Percentiles rank a stretch among this genome's conserved stretches.
These are phyloP conservation scores for Vickermania ingenoplastis DNA, from an alignment of 208 protist genomes.

Conservation along the genomic window DNA sequence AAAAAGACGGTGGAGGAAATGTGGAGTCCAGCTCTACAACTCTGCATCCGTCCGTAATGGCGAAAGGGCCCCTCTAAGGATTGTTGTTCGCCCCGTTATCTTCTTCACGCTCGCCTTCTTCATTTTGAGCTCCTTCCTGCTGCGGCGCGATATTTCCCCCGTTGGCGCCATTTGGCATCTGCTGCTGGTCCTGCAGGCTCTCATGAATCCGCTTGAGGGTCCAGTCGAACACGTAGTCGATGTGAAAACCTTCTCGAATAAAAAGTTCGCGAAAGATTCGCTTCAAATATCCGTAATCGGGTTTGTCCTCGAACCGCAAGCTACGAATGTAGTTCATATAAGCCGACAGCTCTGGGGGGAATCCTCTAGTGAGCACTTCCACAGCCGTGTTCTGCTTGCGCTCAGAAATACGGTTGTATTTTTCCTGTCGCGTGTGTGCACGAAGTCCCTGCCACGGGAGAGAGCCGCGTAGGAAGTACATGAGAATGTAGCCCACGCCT, in stretches of 20 bases:
- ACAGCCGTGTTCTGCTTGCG: conserved; percentile 95
- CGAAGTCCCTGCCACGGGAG: conserved; percentile 98
- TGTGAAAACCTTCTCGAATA: conserved; percentile 93
- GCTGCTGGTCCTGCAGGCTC: conserved; percentile 38
- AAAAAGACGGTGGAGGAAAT: too few species aligned
- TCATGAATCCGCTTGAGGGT: conserved; percentile 81
- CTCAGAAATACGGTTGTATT: conserved; percentile 98
- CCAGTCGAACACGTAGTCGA: conserved; percentile 99
- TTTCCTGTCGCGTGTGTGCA: conserved; percentile 96
- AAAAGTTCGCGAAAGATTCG: conserved; percentile 99
- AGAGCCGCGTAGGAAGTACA: conserved; percentile 98
- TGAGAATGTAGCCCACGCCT: conserved; percentile 98
- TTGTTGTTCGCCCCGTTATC: background rate
- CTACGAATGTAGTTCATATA: conserved; percentile 97
- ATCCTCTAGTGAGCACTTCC: conserved; percentile 93
- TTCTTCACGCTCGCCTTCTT: conserved; percentile 5
- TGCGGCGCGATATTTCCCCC: background rate
- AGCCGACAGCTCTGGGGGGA: conserved; percentile 92
- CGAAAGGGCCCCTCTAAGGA: too few species aligned
- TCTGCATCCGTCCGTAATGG: too few species aligned
- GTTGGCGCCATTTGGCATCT: conserved; percentile 2
- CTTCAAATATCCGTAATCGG: conserved; percentile 98
- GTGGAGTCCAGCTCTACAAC: too few species aligned
- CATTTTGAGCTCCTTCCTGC: conserved; percentile 3
- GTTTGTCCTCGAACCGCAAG: conserved; percentile 98